Percentiles rank a stretch among this genome's conserved stretches.
phyloP scores from a whole-genome alignment of 371 early-diverging fungal species.

The Entomophthora muscae region DNA sequence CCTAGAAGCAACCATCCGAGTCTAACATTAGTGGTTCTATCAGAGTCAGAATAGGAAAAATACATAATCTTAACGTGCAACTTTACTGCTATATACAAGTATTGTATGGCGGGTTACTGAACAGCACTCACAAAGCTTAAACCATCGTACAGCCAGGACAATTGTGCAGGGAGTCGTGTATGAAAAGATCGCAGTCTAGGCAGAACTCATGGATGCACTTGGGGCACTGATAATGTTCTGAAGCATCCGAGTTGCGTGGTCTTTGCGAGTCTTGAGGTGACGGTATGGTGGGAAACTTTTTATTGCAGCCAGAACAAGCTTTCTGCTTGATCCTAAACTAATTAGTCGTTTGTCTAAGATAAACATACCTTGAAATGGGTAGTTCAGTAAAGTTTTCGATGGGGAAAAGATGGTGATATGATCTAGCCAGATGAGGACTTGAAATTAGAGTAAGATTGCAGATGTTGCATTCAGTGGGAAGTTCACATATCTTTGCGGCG shows the following conservation, averaged over 20 bases:
- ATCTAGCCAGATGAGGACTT: slow-evolving; percentile 78
- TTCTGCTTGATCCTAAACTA: not conserved
- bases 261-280: slow-evolving; percentile 10
- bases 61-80: too few species aligned
- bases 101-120: too few species aligned
- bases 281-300: slow-evolving; percentile 1
- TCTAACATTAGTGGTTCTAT: too few species aligned
- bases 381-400: slow-evolving; percentile 48
- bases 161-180: slow-evolving; percentile 84
- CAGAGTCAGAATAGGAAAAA: too few species aligned
- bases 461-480: slow-evolving; percentile 88
- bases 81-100: too few species aligned
- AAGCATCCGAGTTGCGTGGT: slow-evolving; percentile 11
- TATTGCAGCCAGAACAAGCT: slow-evolving; percentile 9
- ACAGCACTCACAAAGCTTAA: too few species aligned
- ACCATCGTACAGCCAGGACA: slow-evolving; percentile 59
- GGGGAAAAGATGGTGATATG: slow-evolving; percentile 93
- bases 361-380: slow-evolving; percentile 14
- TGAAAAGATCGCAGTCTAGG: slow-evolving; percentile 81
- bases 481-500: slow-evolving; percentile 58
- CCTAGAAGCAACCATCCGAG: too few species aligned
- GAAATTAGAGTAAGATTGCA: slow-evolving; percentile 81
- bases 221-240: slow-evolving; percentile 53
- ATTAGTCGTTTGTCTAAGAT: not conserved
- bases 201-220: slow-evolving; percentile 69